Base-by-base conservation (phyloP, 345 rosid genomes). In the Linum tenue region DNA sequence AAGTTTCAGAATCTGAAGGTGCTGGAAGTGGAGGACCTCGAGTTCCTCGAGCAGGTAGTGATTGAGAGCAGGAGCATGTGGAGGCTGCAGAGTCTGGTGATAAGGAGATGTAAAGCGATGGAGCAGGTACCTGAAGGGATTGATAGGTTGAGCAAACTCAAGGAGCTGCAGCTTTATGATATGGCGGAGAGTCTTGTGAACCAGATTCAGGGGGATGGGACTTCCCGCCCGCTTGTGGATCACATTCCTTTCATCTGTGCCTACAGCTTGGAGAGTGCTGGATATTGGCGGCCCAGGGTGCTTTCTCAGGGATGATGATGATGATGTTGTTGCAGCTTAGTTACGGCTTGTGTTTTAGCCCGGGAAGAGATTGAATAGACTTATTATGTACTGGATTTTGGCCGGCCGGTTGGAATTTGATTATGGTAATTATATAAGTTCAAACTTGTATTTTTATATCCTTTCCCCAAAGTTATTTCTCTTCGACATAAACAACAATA, bases 1-100 rank as follows among this genome's bases (percentile, higher is more conserved):
- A 42, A 14, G 22, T 69, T 62, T n/a, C 48, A 59, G 48, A 22
- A 69, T 35, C 57, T 69, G 43, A 31, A 37, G 39, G 15, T 14
- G 0, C 35, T 70, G 41, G 2, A 0, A 2, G 53, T 70, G 1
- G 59, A 2, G 2, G 0, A 51, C 0, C 39, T 64, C 3, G 51
- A 39, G 11, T 48, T 9, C 11, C 53, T 48, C 14, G 53, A 48
- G 14, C 14, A 48, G 53, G 14, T 48, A 6, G 53, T 48, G 53
- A 48, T 48, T 9, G 15, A 48, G 53, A 48, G 14, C 14, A 12
- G 53, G 53, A 48, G 53, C 53, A 9, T 48, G 53, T 3, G 15
- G 53, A 48, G 14, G 53, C 53, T 48, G 9, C 11, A 48, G 11
- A 48, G 15, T 48, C 12, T 48, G 2, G 53, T 48, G 53, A 6